Evolutionary conservation across 345 rosid species (phyloP).

Genomic region (Durio zibethinus): DNA sequence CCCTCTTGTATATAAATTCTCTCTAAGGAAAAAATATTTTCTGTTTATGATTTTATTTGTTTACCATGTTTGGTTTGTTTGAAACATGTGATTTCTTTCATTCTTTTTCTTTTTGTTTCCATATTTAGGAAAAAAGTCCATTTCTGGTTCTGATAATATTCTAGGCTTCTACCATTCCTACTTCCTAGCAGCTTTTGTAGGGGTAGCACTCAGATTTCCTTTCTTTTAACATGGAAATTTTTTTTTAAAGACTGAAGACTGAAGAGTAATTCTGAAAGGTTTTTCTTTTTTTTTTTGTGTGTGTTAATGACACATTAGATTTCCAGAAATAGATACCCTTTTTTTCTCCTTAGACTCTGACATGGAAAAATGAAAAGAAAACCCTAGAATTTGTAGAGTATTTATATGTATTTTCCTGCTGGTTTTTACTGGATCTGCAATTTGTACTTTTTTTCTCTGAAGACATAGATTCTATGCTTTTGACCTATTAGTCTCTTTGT

Average conservation of each 20-base stretch:
- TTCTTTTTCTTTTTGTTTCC: not conserved
- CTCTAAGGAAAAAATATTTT: not conserved
- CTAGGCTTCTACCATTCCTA: not conserved
- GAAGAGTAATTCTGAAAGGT: not conserved
- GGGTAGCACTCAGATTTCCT: not conserved
- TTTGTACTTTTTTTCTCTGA: not conserved
- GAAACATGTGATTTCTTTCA: not conserved
- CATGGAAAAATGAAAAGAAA: not conserved
- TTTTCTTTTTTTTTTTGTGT: not conserved
- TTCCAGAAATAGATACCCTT: not conserved
- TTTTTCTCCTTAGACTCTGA: not conserved
- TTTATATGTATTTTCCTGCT: not conserved
- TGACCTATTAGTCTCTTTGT: not conserved
- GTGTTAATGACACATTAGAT: not conserved
- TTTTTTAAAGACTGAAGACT: not conserved
- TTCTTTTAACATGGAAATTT: not conserved
- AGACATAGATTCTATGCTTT: conserved; percentile 20
- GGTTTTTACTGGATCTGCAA: conserved; percentile 24
- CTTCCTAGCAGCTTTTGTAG: not conserved
- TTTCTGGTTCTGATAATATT: conserved; percentile 4
- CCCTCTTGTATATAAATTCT: not conserved
- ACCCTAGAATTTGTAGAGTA: not conserved
- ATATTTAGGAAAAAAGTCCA: not conserved
- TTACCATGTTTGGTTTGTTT: not conserved
- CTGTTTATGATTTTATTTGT: not conserved